Conservation (phyloP, 2,329 filamentous ascomycete species). For the Diaporthe vaccinii region DNA sequence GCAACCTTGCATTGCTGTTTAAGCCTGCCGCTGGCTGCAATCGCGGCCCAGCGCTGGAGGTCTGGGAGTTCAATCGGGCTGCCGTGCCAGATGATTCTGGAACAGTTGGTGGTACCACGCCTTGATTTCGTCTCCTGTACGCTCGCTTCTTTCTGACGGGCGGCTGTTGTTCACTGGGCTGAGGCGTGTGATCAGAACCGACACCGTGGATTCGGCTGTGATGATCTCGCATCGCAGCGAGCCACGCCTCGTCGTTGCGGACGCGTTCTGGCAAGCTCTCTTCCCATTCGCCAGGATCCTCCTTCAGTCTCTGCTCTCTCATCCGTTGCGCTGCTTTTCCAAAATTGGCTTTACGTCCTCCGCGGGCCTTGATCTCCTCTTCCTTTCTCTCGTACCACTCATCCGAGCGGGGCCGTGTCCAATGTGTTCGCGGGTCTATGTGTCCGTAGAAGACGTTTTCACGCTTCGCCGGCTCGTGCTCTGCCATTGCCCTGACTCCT, state of each 20-base stretch:
- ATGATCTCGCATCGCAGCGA: constrained; percentile 54
- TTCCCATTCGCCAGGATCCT: constrained; percentile 44
- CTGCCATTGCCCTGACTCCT: constrained; percentile 35
- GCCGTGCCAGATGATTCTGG: constrained; percentile 4
- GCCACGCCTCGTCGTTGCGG: constrained; percentile 59
- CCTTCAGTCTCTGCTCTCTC: constrained; percentile 48
- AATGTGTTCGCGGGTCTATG: constrained; percentile 66
- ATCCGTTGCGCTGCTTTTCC: constrained; percentile 59
- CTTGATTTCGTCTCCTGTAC: constrained; percentile 35
- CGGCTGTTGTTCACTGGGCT: constrained; percentile 29
- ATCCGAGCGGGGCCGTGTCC: constrained; percentile 57
- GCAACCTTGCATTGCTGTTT: background rate
- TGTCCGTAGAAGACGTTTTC: constrained; percentile 55
- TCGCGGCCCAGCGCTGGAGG: constrained; percentile 3
- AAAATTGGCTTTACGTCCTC: constrained; percentile 64
- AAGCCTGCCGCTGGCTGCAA: background rate
- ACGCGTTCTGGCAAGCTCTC: constrained; percentile 60
- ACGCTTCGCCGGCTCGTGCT: constrained; percentile 38
- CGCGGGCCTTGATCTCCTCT: constrained; percentile 63
- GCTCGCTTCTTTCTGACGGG: constrained; percentile 35
- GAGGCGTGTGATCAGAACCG: background rate
- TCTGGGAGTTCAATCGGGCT: background rate
- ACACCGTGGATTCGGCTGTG: constrained; percentile 15
- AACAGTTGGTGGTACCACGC: background rate
- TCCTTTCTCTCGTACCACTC: constrained; percentile 63